A percentile compares a stretch with the other conserved stretches of the same genome.
phyloP scores from a whole-genome alignment of 2,329 filamentous ascomycete genomes.

The Fonsecaea nubica region DNA sequence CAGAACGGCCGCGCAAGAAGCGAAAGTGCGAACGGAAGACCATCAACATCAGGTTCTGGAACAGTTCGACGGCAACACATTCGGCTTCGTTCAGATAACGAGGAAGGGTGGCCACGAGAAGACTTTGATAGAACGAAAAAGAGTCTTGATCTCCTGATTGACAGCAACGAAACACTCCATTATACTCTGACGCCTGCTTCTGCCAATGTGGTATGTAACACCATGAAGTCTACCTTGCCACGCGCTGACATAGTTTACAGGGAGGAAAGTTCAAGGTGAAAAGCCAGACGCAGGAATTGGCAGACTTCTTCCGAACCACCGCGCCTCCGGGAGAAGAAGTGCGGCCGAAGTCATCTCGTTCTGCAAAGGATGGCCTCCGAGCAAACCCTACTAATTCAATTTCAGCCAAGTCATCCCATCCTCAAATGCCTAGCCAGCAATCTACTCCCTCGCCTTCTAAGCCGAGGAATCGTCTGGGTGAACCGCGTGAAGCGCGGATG shows the following conservation, averaged over 20 bases:
- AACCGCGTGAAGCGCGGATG: conserved; percentile 75
- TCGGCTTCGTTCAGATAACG: conserved; percentile 36
- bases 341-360: conserved; percentile 31
- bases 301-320: conserved; percentile 49
- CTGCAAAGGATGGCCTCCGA: conserved; percentile 37
- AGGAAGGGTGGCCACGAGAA: conserved; percentile 33
- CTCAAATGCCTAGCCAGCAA: conserved; percentile 16
- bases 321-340: conserved; percentile 43
- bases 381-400: conserved; percentile 30
- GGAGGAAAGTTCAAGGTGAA: conserved; percentile 43
- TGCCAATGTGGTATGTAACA: conserved; percentile 72
- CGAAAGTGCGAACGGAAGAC: conserved; percentile 32
- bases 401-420: neutral
- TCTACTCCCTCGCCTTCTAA: conserved; percentile 29
- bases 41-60: conserved; percentile 32
- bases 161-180: conserved; percentile 81
- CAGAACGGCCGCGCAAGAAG: conserved; percentile 29
- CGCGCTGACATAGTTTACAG: conserved; percentile 12
- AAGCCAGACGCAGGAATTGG: conserved; percentile 46
- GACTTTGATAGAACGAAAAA: conserved; percentile 62
- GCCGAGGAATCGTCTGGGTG: conserved; percentile 43
- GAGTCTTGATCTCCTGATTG: conserved; percentile 79
- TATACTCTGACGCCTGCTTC: conserved; percentile 81
- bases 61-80: conserved; percentile 35
- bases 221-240: conserved; percentile 17